These are phyloP conservation scores for Pseudocercospora fijiensis DNA, from an alignment of 2,329 filamentous ascomycete genomes.

Conservation along the genomic window DNA sequence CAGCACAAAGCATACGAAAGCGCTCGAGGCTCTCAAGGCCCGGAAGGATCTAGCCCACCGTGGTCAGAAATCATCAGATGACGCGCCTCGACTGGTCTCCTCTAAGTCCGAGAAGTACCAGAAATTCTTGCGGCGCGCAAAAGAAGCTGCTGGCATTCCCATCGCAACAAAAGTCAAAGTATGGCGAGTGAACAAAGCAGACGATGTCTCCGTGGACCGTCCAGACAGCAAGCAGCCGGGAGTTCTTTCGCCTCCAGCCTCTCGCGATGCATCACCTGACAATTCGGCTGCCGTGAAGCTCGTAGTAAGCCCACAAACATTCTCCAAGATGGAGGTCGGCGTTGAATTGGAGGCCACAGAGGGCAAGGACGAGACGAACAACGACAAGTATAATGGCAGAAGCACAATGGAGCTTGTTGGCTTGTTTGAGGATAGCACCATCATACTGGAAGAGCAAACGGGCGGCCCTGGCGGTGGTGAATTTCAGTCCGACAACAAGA, in stretches of 20 bases:
- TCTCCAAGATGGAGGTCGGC: constrained; percentile 62
- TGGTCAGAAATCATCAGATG: constrained; percentile 41
- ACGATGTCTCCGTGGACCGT: constrained; percentile 32
- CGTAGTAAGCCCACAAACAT: constrained; percentile 62
- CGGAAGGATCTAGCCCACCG: constrained; percentile 22
- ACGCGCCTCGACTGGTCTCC: constrained; percentile 68
- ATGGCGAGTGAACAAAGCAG: constrained; percentile 63
- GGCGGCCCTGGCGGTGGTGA: constrained; percentile 55
- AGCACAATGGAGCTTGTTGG: constrained; percentile 65
- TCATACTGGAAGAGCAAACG: constrained; percentile 81
- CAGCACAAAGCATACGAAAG: constrained; percentile 5
- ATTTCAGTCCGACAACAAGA: constrained; percentile 54
- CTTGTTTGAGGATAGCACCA: constrained; percentile 66
- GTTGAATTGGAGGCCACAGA: constrained; percentile 64
- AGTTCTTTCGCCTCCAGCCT: constrained; percentile 48
- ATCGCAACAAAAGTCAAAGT: constrained; percentile 71
- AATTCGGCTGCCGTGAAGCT: constrained; percentile 51
- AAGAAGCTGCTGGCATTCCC: constrained; percentile 66
- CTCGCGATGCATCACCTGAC: constrained; percentile 42
- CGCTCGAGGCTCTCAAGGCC: constrained; percentile 14
- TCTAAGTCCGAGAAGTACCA: constrained; percentile 64
- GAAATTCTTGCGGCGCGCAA: constrained; percentile 73
- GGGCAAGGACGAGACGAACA: constrained; percentile 67
- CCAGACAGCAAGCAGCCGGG: constrained; percentile 34
- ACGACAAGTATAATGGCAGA: constrained; percentile 75